Evolutionary conservation across 2,329 filamentous ascomycete species (phyloP), one percentile per base, ranked within the genome.

Genomic region (Colletotrichum liaoningense): DNA sequence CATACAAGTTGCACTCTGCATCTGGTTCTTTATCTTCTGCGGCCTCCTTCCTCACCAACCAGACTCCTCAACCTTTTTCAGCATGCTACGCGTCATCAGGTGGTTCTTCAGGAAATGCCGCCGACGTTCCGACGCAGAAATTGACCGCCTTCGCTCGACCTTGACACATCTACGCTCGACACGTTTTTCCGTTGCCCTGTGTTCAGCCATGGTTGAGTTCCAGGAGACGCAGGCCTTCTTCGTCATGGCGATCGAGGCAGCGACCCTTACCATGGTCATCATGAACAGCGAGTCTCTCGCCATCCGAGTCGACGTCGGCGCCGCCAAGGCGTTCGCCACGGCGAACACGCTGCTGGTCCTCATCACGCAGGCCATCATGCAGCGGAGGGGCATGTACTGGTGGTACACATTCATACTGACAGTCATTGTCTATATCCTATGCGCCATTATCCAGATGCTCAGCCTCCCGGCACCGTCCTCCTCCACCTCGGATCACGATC

Each of bases 211-310:
- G 38, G 24, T 69, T 3, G 71, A 73, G 42, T 70, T 73, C 33
- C 78, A 79, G 42, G 78, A 79, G 54, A 69, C 77, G 0, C 77
- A 79, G 58, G 69, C 73, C 11, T 79, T 76, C 56, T 77, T 79
- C 64, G 72, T 77, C 6, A 66, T 69, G 5, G 75, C 77, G 7
- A 74, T 78, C 26, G 76, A 79, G 54, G 46, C 78, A 28, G 77
- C 77, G 14, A 77, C 77, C 1, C 63, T 79, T 12, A 60, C 75
- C 38, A 74, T 71, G 49, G 75, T 74, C 56, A 63, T 67, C 9
- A 57, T 74, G 49, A 72, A 68, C 24, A 71, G 24, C 5, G 5
- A 56, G 24, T 22, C 42, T 4, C 22, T n/a, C 35, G 33, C 7
- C 59, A 74, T 55, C 57, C 69, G 7, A 2, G 63, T 75, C 6